Conservation (phyloP, 176 grass and related monocot species). For the Aegilops longissima region DNA sequence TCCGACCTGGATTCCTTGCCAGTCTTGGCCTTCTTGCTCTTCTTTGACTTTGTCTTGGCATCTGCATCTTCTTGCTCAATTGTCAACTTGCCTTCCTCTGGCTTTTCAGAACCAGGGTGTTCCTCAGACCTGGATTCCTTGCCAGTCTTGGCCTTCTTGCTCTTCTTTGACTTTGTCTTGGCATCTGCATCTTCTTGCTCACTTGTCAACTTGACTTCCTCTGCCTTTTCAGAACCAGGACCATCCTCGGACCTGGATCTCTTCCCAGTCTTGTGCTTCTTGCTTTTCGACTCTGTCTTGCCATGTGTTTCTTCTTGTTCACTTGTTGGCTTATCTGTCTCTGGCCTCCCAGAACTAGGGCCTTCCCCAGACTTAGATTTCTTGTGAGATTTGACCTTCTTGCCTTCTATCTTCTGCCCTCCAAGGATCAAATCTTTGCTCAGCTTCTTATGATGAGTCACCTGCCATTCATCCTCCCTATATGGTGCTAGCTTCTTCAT, state of each 20-base stretch:
- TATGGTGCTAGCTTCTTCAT: constrained; percentile 93
- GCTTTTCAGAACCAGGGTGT: constrained; percentile 34
- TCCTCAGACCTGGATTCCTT: constrained; percentile 43
- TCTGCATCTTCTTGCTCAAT: constrained; percentile 33
- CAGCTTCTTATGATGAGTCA: constrained; percentile 70
- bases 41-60: constrained; percentile 27
- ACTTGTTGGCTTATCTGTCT: constrained; percentile 24
- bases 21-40: constrained; percentile 48
- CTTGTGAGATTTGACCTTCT: constrained; percentile 52
- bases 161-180: constrained; percentile 30
- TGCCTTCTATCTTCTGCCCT: constrained; percentile 45
- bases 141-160: constrained; percentile 46
- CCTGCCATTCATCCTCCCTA: constrained; percentile 74
- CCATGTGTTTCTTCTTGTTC: constrained; percentile 39
- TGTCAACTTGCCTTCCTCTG: constrained; percentile 27
- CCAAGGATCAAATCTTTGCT: constrained; percentile 70
- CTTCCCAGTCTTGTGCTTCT: constrained; percentile 38
- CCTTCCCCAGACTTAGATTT: constrained; percentile 34
- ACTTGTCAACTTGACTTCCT: constrained; percentile 28
- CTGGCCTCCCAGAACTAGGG: constrained; percentile 38
- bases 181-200: constrained; percentile 32
- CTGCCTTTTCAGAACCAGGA: constrained; percentile 37
- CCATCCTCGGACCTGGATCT: constrained; percentile 37
- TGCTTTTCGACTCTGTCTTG: constrained; percentile 17
- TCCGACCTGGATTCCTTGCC: constrained; percentile 40